These are phyloP conservation scores for Colletotrichum shisoi DNA, from an alignment of 2,329 filamentous ascomycete species.

Conservation along the genomic window DNA sequence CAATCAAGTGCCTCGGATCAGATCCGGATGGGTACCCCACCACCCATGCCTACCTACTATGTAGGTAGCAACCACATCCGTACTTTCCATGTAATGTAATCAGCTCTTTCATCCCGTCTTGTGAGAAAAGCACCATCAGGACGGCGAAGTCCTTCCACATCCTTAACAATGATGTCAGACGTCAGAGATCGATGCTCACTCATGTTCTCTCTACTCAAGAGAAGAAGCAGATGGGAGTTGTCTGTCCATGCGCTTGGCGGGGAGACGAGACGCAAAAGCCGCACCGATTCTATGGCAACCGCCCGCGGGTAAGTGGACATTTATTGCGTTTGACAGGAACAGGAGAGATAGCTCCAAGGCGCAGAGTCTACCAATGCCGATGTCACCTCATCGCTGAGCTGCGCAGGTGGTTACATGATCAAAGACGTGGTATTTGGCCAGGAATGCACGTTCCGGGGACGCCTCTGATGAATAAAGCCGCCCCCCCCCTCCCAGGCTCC, in stretches of 20 bases:
- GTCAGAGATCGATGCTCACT: background rate
- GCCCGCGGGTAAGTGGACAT: background rate
- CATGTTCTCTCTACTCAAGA: background rate
- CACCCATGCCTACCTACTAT: background rate
- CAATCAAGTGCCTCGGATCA: background rate
- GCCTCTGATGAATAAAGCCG: background rate
- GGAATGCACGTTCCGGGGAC: background rate
- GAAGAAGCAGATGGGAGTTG: background rate
- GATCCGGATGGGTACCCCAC: background rate
- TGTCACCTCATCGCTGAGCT: background rate
- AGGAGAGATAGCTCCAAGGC: background rate
- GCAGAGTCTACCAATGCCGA: background rate
- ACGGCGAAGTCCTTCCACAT: background rate
- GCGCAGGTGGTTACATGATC: background rate
- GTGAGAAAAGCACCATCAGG: background rate
- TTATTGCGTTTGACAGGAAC: background rate
- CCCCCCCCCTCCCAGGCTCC: background rate
- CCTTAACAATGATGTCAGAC: background rate
- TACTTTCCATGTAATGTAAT: no score
- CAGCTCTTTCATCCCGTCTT: background rate
- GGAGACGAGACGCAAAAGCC: background rate
- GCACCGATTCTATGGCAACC: slow-evolving; percentile 10
- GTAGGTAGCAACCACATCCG: no score
- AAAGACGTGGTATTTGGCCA: background rate
- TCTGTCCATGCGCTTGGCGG: background rate